Evolutionary conservation across 2,329 filamentous ascomycete species (phyloP), one percentile per base, ranked within the genome.

Genomic region (Raffaelea ambrosiae): DNA sequence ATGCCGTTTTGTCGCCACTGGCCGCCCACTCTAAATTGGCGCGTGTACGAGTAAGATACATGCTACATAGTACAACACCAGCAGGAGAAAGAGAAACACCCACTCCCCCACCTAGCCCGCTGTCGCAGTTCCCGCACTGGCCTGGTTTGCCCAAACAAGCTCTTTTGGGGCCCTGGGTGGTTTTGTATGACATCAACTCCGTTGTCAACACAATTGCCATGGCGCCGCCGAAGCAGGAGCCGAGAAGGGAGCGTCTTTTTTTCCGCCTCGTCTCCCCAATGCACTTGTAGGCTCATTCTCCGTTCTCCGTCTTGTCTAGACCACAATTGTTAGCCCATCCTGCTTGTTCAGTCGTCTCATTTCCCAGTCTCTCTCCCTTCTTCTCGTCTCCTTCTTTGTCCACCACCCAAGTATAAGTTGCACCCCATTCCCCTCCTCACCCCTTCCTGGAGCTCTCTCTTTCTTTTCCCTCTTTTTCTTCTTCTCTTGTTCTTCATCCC

Each of bases 211-310:
- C 43, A 23, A 49, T 18, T 20, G 26, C 38, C 23, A 50, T 38
- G 35, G 35, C 35, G 35, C 29, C 46, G 48, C 51, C 48, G 48
- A 52, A 48, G 43, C 46, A 52, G 48, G 51, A 52, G 50, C 39
- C 42, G 38, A 16, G 9, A 33, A 33, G n/a, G n/a, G n/a, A n/a
- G n/a, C n/a, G n/a, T n/a, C n/a, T n/a, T n/a, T n/a, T n/a, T n/a
- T n/a, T n/a, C n/a, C n/a, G n/a, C n/a, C n/a, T n/a, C n/a, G n/a
- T n/a, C 18, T 11, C n/a, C 18, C 4, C 22, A 31, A 21, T 14
- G 18, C 35, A 19, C 35, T 7, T 29, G 22, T 26, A 22, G 16
- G 40, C 26, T 23, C n/a, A 31, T 43, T 41, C 40, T 33, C 36
- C 18, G 9, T 21, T 36, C n/a, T 42, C 16, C 7, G 18, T 5